Base-by-base conservation (phyloP, 495 filamentous ascomycete genomes). In the Hypoxylon fragiforme region DNA sequence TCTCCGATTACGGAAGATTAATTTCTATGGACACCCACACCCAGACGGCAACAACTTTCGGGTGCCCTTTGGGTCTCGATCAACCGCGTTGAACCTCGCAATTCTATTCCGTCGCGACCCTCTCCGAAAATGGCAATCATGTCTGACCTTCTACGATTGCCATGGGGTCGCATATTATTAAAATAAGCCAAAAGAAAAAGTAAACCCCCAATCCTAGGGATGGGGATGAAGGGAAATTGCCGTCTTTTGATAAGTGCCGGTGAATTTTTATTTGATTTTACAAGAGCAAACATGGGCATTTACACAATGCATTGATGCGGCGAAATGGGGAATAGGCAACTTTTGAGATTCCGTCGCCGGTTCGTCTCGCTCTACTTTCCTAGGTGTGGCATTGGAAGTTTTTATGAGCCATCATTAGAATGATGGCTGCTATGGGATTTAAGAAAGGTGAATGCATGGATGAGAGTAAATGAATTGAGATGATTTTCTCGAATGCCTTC, bases 271-370 rank as follows among this genome's bases (percentile, higher is more conserved):
- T 18, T 22, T 35, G 9, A 24, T 41, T 30, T 39, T 16, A 13
- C 15, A 28, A n/a, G 14, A 28, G 22, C 20, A 31, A 36, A 44
- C 13, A 30, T 21, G 18, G 36, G 16, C 16, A 45, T 54, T 37
- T 35, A 47, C 37, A 58, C 32, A 49, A 61, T 61, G 58, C 58
- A 61, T 61, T 43, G 43, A 55, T n/a, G 38, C 32, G 58, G 58
- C 58, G 58, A 55, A 61, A 48, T 6, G 51, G 51, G 30, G 30
- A 52, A 38, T 6, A 2, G 41, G 24, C 13, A 26, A 41, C 26
- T 34, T 9, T 41, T 11, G 19, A 12, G n/a, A n/a, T n/a, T n/a
- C n/a, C n/a, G n/a, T 14, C 32, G 13, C 13, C 3, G 3, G 13
- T 13, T 15, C 2, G 3, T 37, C 19, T 18, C 16, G 35, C 40